Evolutionary conservation across 306 rosid genomes (phyloP).

Genomic region (Canavalia ensiformis): DNA sequence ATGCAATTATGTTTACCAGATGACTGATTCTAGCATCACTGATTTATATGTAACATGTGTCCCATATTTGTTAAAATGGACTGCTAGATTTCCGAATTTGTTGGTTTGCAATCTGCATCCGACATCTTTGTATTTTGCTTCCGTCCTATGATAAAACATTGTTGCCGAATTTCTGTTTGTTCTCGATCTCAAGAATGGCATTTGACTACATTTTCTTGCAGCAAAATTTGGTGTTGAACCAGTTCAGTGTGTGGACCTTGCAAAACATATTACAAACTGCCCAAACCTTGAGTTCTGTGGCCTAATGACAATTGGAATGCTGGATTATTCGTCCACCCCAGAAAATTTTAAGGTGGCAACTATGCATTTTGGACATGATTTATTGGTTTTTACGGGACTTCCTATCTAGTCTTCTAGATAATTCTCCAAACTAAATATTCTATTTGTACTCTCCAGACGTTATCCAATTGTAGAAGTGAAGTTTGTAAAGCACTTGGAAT

Average conservation of each 20-base stretch:
- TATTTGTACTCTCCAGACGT: slow-evolving; percentile 55
- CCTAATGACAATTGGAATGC: slow-evolving; percentile 96
- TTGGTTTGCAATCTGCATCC: slow-evolving; percentile 19
- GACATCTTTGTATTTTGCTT: neutral
- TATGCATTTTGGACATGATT: slow-evolving; percentile 23
- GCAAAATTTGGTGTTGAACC: slow-evolving; percentile 96
- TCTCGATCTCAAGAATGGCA: slow-evolving; percentile 36
- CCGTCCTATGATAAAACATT: slow-evolving; percentile 6
- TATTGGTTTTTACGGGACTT: slow-evolving; percentile 3
- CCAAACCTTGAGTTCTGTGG: slow-evolving; percentile 88
- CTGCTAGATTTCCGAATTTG: slow-evolving; percentile 18
- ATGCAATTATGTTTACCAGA: slow-evolving; percentile 8
- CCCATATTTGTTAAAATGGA: slow-evolving; percentile 23
- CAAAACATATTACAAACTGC: slow-evolving; percentile 77
- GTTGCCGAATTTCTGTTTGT: slow-evolving; percentile 36
- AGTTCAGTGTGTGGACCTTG: slow-evolving; percentile 76
- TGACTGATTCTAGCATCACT: neutral
- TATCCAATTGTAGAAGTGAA: slow-evolving; percentile 79
- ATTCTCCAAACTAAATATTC: slow-evolving; percentile 40
- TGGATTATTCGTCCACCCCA: slow-evolving; percentile 85
- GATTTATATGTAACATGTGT: neutral
- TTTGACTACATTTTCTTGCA: slow-evolving; percentile 47
- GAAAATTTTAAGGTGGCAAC: slow-evolving; percentile 86
- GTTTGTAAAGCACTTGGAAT: slow-evolving; percentile 82
- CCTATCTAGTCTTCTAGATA: slow-evolving; percentile 15